phyloP scores from a whole-genome alignment of 208 protist species.

The Herpetomonas tarakana region DNA sequence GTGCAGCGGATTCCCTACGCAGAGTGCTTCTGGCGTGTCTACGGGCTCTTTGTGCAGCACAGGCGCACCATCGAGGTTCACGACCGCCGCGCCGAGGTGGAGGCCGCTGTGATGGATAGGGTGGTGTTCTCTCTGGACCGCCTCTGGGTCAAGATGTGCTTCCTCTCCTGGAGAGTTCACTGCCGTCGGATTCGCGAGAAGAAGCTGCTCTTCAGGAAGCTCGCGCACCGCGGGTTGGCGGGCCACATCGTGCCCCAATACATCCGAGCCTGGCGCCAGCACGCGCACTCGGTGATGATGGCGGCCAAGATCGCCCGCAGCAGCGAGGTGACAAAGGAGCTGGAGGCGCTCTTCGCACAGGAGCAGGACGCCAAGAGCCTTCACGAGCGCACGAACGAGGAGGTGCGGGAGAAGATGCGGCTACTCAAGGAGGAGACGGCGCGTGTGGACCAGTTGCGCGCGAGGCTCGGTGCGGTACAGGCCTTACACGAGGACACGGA shows the following conservation, averaged over 20 bases:
- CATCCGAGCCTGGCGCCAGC: slow-evolving; percentile 64
- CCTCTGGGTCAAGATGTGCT: slow-evolving; percentile 85
- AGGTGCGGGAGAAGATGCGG: slow-evolving; percentile 69
- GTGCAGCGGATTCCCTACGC: slow-evolving; percentile 30
- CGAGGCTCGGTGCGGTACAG: slow-evolving; percentile 39
- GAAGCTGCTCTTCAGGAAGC: slow-evolving; percentile 54
- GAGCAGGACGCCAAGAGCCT: slow-evolving; percentile 62
- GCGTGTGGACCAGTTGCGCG: slow-evolving; percentile 40
- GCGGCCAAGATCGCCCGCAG: slow-evolving; percentile 52
- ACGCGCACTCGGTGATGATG: slow-evolving; percentile 70
- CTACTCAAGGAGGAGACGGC: slow-evolving; percentile 38
- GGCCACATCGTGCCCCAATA: slow-evolving; percentile 43
- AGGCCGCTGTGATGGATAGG: slow-evolving; percentile 69
- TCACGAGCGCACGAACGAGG: slow-evolving; percentile 60
- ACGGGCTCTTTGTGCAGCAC: slow-evolving; percentile 46
- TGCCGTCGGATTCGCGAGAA: slow-evolving; percentile 47
- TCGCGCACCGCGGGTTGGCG: slow-evolving; percentile 42
- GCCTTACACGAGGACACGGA: slow-evolving; percentile 52
- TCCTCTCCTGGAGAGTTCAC: slow-evolving; percentile 71
- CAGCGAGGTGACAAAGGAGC: slow-evolving; percentile 41
- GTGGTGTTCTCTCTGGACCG: slow-evolving; percentile 61
- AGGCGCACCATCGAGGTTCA: slow-evolving; percentile 26
- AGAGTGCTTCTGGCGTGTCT: slow-evolving; percentile 65
- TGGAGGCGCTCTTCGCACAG: slow-evolving; percentile 61
- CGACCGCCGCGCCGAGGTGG: slow-evolving; percentile 31